Percentiles rank a stretch among this genome's conserved stretches.
Conservation (phyloP, 768 basidiomycete genomes). For the Phylloporus arenicola region DNA sequence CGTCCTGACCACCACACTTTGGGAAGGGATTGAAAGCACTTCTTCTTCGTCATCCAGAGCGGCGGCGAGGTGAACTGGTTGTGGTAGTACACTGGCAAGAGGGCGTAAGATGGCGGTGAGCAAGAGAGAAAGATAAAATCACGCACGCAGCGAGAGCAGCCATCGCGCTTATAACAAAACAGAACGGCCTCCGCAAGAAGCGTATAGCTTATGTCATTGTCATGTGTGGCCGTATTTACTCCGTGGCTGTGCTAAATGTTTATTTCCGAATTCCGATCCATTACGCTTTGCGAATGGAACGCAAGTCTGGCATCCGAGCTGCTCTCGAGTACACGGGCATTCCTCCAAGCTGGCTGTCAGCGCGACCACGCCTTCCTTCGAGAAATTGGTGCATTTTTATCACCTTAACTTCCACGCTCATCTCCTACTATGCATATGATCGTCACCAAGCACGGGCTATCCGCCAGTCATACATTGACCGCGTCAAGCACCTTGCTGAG, state of each 20-base stretch:
- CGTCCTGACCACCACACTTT: conserved; percentile 43
- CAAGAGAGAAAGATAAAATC: background rate
- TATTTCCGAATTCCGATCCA: conserved; percentile 19
- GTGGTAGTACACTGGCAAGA: conserved; percentile 55
- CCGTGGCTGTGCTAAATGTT: conserved; percentile 19
- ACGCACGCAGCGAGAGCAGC: conserved; percentile 76
- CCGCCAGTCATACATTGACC: conserved; percentile 70
- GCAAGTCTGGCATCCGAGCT: conserved; percentile 51
- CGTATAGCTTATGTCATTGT: conserved; percentile 16
- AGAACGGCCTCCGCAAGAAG: background rate
- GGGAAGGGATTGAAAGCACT: conserved; percentile 27
- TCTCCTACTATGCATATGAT: conserved; percentile 83
- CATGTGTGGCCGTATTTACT: conserved; percentile 20
- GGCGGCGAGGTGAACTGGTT: conserved; percentile 50
- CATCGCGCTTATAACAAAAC: conserved; percentile 33
- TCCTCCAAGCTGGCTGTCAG: conserved; percentile 73
- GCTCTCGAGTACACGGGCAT: conserved; percentile 67
- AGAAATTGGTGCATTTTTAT: conserved; percentile 95
- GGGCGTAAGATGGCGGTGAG: conserved; percentile 1
- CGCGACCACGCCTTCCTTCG: conserved; percentile 81
- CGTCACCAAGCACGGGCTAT: conserved; percentile 74
- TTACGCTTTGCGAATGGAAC: conserved; percentile 7
- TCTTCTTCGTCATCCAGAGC: conserved; percentile 61
- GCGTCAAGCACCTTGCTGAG: conserved; percentile 73
- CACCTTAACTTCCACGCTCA: conserved; percentile 60